Evolutionary conservation across 306 rosid species (phyloP), one percentile per base, ranked within the genome.

Genomic region (Dicorynia guianensis): DNA sequence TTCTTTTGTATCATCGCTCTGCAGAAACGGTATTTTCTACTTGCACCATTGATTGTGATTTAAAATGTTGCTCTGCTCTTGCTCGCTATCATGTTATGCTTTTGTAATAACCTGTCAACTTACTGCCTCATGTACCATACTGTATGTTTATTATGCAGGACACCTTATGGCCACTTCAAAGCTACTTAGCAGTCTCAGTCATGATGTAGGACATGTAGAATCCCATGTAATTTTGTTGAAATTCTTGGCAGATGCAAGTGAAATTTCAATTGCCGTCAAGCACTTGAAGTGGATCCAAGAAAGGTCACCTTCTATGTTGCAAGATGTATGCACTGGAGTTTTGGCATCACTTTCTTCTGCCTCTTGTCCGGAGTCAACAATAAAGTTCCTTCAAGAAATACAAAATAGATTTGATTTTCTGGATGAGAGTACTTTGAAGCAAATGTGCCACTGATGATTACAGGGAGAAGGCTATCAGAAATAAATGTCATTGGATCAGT

Each of bases 201-300:
- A 34, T 59, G 84, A 76, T 54, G 57, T 86, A 54, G 87, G 76
- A 63, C 47, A 14, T 38, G 67, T 87, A 62, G 82, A 86, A 43
- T 67, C 90, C 72, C 96, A 95, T 72, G 79, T 89, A 33, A 79
- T 70, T 70, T 79, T 92, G 80, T 76, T 95, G 79, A 90, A 89
- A 86, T 84, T 68, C 79, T 73, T 87, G 76, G 91, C 85, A 4
- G 88, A 95, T 76, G 85, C 92, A 40, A 61, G 80, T 47, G 88
- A 90, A 87, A 56, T 80, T 84, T 47, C 76, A 47, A 46, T 82
- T 55, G 93, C 97, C 58, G 65, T 84, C 63, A 86, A 81, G 65
- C 96, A 95, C 85, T 54, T 92, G 42, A 86, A 84, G 63, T 79
- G 86, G 89, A 81, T 92, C 79, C 67, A 39, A 72, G 76, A 83